Evolutionary conservation across 2,329 filamentous ascomycete genomes (phyloP).

Genomic region (Tolypocladium album): DNA sequence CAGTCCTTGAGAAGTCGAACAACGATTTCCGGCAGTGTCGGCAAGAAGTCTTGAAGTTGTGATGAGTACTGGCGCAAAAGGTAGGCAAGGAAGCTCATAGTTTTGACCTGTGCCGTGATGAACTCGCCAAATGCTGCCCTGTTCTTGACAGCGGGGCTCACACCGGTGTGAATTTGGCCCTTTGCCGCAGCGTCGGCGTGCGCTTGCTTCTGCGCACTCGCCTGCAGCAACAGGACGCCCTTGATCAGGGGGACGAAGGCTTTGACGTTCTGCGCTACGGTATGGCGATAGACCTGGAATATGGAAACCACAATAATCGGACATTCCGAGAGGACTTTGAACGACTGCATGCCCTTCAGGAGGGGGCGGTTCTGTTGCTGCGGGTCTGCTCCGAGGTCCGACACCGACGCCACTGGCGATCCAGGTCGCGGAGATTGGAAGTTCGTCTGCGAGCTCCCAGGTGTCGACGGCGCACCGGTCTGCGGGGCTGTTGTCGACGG

Average conservation of each 20-base stretch:
- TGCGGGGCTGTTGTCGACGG: slow-evolving; percentile 40
- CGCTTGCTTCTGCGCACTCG: slow-evolving; percentile 84
- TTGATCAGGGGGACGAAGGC: slow-evolving; percentile 92
- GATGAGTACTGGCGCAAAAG: slow-evolving; percentile 79
- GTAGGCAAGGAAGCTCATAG: slow-evolving; percentile 97
- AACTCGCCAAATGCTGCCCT: slow-evolving; percentile 92
- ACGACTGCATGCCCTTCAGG: slow-evolving; percentile 92
- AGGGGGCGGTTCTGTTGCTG: slow-evolving; percentile 73
- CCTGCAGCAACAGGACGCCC: slow-evolving; percentile 76
- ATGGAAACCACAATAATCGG: slow-evolving; percentile 98
- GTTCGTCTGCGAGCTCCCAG: slow-evolving; percentile 53
- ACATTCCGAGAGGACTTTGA: slow-evolving; percentile 96
- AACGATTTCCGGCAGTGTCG: slow-evolving; percentile 75
- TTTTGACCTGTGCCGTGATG: slow-evolving; percentile 96
- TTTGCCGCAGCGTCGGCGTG: slow-evolving; percentile 74
- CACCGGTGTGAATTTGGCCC: slow-evolving; percentile 79
- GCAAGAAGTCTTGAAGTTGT: slow-evolving; percentile 79
- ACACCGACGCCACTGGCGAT: slow-evolving; percentile 74
- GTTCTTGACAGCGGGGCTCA: slow-evolving; percentile 89
- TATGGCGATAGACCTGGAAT: slow-evolving; percentile 80
- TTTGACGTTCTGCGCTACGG: slow-evolving; percentile 76
- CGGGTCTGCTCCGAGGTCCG: slow-evolving; percentile 71
- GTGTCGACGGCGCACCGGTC: slow-evolving; percentile 53
- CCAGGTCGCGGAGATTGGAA: slow-evolving; percentile 84
- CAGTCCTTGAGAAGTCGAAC: slow-evolving; percentile 89